Percentiles rank a stretch among this genome's conserved stretches.
These are phyloP conservation scores for Nannizziopsis arthrosporioides DNA, from an alignment of 2,329 filamentous ascomycete species.

Conservation along the genomic window DNA sequence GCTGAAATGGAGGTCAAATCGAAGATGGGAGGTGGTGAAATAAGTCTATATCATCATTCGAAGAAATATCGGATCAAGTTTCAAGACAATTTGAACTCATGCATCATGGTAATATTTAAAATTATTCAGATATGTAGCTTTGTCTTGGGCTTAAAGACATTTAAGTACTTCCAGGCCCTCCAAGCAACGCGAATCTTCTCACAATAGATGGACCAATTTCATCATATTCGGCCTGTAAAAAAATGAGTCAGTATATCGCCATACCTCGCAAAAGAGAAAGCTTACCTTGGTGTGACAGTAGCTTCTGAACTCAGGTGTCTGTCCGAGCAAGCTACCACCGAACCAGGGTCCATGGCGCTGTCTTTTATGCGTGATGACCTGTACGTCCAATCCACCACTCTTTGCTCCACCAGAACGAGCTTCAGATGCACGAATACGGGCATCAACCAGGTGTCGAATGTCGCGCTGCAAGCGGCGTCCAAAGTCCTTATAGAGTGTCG, in stretches of 20 bases:
- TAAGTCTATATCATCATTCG: too few species aligned
- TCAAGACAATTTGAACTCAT: too few species aligned
- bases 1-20: not conserved
- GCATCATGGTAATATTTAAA: not conserved
- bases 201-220: conserved; percentile 95
- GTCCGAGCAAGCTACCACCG: conserved; percentile 86
- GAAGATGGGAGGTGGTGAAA: not conserved
- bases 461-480: conserved; percentile 90
- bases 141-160: not conserved
- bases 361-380: conserved; percentile 94
- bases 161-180: conserved; percentile 61
- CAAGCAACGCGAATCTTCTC: conserved; percentile 81
- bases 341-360: conserved; percentile 98
- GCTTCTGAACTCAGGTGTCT: conserved; percentile 95
- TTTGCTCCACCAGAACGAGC: conserved; percentile 80
- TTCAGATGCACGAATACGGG: conserved; percentile 83
- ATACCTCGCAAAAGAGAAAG: not conserved
- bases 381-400: conserved; percentile 88
- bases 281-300: conserved; percentile 88
- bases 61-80: too few species aligned
- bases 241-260: conserved; percentile 1
- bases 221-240: conserved; percentile 55
- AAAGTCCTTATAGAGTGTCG: conserved; percentile 97
- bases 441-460: conserved; percentile 91
- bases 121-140: not conserved